Base-by-base conservation (phyloP, 768 basidiomycete genomes). In the Tulasnella sp. region DNA sequence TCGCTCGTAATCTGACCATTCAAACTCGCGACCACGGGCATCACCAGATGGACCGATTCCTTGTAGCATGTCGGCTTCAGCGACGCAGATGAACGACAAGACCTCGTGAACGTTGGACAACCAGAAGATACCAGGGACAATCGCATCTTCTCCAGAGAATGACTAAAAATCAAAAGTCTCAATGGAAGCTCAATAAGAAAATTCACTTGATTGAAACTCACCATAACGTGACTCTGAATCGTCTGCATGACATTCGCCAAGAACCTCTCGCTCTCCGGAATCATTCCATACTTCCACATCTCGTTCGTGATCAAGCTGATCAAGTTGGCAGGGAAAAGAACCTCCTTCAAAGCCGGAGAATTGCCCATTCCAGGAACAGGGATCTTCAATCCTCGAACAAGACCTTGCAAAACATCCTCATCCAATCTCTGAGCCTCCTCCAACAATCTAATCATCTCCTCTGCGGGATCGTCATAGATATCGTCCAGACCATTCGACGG, bases 251-350 rank as follows among this genome's bases (percentile, higher is more conserved):
- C 87, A 63, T 93, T 98, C 31, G 95, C 95, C 53, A 99, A 71
- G 77, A 99, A 98, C 42, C 92, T 75, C 66, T 98, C 95, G 68
- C 90, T 93, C 67, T 99, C 95, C 13, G 80, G 74, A 58, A 98
- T 96, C 58, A 99, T 77, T 43, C 92, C 90, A 61, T 93, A 91
- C 67, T 95, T 96, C 95, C 95, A 98, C 95, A 99, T 99, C 67
- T 98, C 95, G 65, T 99, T 99, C n/a, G 91, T 93, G 58, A 95
- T 82, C 41, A 98, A 70, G 63, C 86, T 89, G 67, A 99, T 98
- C 54, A 99, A 77, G 65, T 98, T 96, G 22, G 95, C 92, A 9
- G 95, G 95, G 81, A 99, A 99, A 35, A 99, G 73, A 48, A 99
- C 91, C 65, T 99, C 95, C 67, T 96, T 96, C 56, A 89, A 81